Evolutionary conservation across 768 basidiomycete species (phyloP), one percentile per base, ranked within the genome.

Genomic region (Candolleomyces aberdarensis): DNA sequence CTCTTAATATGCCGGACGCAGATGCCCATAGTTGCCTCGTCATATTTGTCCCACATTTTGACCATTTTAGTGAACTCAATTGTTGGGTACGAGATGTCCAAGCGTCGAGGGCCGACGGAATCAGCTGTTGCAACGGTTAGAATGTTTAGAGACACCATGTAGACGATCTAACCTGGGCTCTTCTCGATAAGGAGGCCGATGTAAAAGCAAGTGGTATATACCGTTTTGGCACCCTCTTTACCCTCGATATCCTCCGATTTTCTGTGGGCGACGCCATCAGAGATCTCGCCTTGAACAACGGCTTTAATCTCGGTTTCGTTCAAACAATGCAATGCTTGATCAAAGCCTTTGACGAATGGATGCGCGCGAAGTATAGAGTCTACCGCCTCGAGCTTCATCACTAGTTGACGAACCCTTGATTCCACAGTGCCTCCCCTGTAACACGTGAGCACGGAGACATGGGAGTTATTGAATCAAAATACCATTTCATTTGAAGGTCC

Each of bases 71-170:
- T 91, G 72, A 98, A 99, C 69, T 98, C 94, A 29, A 89, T 91
- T 4, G 94, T 97, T 5, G 97, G 97, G 76, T 95, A 98, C 52
- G 96, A 96, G 61, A 99, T 96, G 73, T 99, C 97, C 65, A 99
- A 80, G 70, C 84, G 88, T 64, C 96, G 83, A 56, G 91, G 87
- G 29, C 90, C 94, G 62, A 81, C 75, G 7, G 89, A 78, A 19
- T 89, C 91, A 63, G 87, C 94, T 95, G 79, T 65, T 68, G 57
- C 44, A 53, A 31, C 41, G 29, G 31, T 58, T 40, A 63, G 55
- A 20, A 50, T 22, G 39, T 14, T 62, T 49, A 62, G n/a, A 61
- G 51, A 51, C 48, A 40, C 56, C 44, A 63, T 31, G 55, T 54
- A 63, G 6, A 60, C 56, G 53, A 54, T 52, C 66, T 63, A 76